phyloP scores from a whole-genome alignment of 2,329 filamentous ascomycete genomes.

The Tetracladium maxilliforme region DNA sequence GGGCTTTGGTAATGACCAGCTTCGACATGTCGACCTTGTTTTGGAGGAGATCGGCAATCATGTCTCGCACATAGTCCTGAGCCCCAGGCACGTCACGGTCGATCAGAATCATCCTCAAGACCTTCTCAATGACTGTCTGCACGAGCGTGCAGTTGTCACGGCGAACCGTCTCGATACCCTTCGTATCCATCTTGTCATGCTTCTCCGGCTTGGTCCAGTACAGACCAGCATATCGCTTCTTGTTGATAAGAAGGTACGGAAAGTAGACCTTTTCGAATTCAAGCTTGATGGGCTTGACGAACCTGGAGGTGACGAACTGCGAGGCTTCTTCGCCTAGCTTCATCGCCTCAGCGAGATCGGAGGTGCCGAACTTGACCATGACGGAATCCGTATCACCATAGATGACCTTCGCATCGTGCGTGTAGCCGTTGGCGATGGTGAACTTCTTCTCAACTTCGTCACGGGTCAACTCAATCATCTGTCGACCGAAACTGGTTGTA shows the following conservation, averaged over 20 bases:
- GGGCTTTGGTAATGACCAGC: conserved; percentile 93
- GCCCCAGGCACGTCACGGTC: conserved; percentile 82
- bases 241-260: conserved; percentile 97
- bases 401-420: conserved; percentile 88
- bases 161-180: conserved; percentile 96
- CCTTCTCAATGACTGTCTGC: conserved; percentile 94
- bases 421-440: conserved; percentile 86
- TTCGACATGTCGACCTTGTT: conserved; percentile 99
- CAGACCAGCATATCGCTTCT: conserved; percentile 96
- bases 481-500: conserved; percentile 89
- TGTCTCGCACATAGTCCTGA: conserved; percentile 95
- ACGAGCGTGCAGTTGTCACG: conserved; percentile 93
- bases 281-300: conserved; percentile 92
- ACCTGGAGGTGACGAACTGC: conserved; percentile 76
- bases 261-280: conserved; percentile 99
- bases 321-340: conserved; percentile 89
- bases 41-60: conserved; percentile 85
- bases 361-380: conserved; percentile 97
- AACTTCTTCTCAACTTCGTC: conserved; percentile 86
- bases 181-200: conserved; percentile 99
- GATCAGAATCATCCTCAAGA: conserved; percentile 87
- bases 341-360: conserved; percentile 80
- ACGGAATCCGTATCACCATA: conserved; percentile 99
- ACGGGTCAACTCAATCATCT: conserved; percentile 99
- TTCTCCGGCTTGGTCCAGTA: conserved; percentile 94